These are phyloP conservation scores for Biscogniauxia marginata DNA, from an alignment of 2,329 filamentous ascomycete genomes.

Conservation along the genomic window DNA sequence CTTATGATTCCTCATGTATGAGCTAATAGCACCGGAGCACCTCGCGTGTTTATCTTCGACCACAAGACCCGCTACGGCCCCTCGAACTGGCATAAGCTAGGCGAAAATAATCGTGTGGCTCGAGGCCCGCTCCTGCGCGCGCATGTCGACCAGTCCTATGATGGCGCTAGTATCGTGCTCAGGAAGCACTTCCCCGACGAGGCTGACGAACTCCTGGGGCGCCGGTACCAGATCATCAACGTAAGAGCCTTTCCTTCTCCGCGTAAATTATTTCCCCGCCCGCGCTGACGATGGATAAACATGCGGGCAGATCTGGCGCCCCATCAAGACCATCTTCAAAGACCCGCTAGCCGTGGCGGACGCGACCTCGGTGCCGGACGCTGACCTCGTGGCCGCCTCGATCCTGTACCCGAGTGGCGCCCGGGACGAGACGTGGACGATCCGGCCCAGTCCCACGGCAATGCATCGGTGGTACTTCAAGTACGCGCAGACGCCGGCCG, in stretches of 20 bases:
- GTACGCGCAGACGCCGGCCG: slow-evolving; percentile 45
- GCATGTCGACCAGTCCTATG: slow-evolving; percentile 41
- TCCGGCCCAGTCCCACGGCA: slow-evolving; percentile 32
- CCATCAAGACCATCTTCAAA: slow-evolving; percentile 45
- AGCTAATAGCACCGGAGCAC: slow-evolving; percentile 57
- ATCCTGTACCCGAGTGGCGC: slow-evolving; percentile 35
- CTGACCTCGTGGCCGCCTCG: slow-evolving; percentile 38
- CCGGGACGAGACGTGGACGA: slow-evolving; percentile 39
- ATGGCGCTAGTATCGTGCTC: slow-evolving; percentile 36
- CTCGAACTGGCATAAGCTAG: slow-evolving; percentile 63
- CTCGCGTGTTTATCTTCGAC: slow-evolving; percentile 66
- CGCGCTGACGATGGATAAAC: background rate
- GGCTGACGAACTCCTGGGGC: slow-evolving; percentile 33
- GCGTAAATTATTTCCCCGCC: background rate
- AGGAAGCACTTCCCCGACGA: slow-evolving; percentile 32
- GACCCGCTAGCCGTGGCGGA: slow-evolving; percentile 43
- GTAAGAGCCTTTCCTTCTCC: slow-evolving; percentile 14
- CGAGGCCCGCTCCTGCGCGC: slow-evolving; percentile 30
- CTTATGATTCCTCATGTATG: slow-evolving; percentile 40
- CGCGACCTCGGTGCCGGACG: slow-evolving; percentile 36
- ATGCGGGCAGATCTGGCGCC: slow-evolving; percentile 41
- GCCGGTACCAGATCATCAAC: slow-evolving; percentile 33
- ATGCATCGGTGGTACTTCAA: slow-evolving; percentile 52
- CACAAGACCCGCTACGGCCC: slow-evolving; percentile 63
- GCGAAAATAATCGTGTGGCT: slow-evolving; percentile 54